Base-by-base conservation (phyloP, 495 filamentous ascomycete species). In the Daldinia grandis region DNA sequence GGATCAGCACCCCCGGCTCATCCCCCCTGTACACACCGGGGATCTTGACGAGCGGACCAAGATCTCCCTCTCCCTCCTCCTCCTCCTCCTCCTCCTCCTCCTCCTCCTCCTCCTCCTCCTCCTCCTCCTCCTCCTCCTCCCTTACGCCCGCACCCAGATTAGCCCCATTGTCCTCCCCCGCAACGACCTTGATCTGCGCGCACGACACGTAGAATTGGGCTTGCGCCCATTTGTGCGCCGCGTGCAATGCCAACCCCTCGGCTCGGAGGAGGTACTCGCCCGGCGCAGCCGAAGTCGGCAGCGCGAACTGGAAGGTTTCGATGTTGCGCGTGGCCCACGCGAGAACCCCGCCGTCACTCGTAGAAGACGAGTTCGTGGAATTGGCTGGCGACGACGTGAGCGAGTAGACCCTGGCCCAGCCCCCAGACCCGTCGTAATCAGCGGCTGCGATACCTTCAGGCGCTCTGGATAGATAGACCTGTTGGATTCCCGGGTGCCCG, bases 261-360 rank as follows among this genome's bases (percentile, higher is more conserved):
- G 83, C 81, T 7, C 90, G 87, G 0, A 89, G 78, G 14, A 91
- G 81, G 65, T 91, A 92, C 69, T 87, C 82, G 7, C 90, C 90
- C 4, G 80, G 42, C 4, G 79, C 77, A 7, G 78, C 72, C 24
- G 58, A 56, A 3, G 69, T 51, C 1, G 80, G 79, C 44, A 81
- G 73, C 47, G 50, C 73, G 61, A 83, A 77, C 28, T 68, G 76
- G 47, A 82, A 74, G 8, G 71, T 72, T 21, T 44, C 53, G 53
- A 69, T 69, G 24, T 53, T 69, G 19, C 54, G 53, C 15, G 59
- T 69, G 0, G 66, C 59, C 53, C 59, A 69, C 42, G 42, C 4
- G 42, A 24, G 42, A 0, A 47, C 8, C n/a, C 14, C 17, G 6
- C 21, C 19, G 42, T 47, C 42, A 3, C 17, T 40, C 2, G 5